Evolutionary conservation across 768 basidiomycete species (phyloP), one percentile per base, ranked within the genome.

Genomic region (Cantharellus cinnabarinus): DNA sequence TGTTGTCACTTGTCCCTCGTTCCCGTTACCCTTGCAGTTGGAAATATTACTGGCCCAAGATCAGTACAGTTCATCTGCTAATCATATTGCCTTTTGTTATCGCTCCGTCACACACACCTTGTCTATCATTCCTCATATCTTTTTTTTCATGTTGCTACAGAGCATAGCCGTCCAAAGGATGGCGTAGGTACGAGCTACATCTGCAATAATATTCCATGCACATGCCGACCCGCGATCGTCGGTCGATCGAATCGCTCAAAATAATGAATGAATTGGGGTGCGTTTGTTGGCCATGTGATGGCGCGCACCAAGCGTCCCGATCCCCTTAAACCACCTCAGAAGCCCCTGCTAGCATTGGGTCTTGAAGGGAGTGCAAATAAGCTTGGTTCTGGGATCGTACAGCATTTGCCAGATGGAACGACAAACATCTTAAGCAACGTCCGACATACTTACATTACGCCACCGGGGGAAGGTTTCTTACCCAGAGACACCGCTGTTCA

Each of bases 351-450:
- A 29, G 91, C 94, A n/a, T 79, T 99, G 20, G 95, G 95, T 29
- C 80, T 99, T 41, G 95, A 99, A 71, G 95, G 95, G 10, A 93
- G 89, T 15, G 95, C 95, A 50, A 99, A 99, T 73, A 99, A 99
- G 70, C 77, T 99, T 40, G 95, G 95, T 5, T 88, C 85, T 20
- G 95, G 95, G 5, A 75, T 98, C 55, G 88, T 98, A 70, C 79
- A 79, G 64, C 95, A 99, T 67, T 74, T 75, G 15, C 74, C 79
- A 34, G 77, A 89, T 68, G 82, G 83, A 34, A 78, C 80, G 40
- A 79, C 83, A 1, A 72, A 74, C 34, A 88, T 97, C 10, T 76
- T 97, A 3, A 86, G 90, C 34, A 99, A 99, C 66, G 75, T 97
- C 62, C 79, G 95, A 63, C 95, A 97, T 66, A 99, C 95, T n/a